These are phyloP conservation scores for Takakia lepidozioides DNA, from an alignment of 225 moss, liverwort and hornwort species.

Conservation along the genomic window DNA sequence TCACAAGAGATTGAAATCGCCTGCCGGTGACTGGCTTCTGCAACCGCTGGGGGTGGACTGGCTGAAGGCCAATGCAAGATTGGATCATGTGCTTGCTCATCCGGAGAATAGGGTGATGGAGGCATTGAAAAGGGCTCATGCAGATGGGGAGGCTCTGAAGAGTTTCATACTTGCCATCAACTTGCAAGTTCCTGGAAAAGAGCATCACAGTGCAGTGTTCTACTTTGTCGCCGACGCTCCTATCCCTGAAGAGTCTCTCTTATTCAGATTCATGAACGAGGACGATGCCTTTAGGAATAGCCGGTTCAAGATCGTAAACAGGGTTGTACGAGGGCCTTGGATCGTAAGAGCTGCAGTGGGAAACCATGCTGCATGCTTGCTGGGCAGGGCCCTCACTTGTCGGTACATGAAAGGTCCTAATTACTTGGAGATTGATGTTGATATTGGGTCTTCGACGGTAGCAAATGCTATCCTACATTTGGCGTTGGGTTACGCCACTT, in stretches of 20 bases:
- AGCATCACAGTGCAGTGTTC: constrained; percentile 72
- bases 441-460: constrained; percentile 65
- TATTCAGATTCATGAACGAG: constrained; percentile 67
- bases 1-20: constrained; percentile 32
- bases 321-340: constrained; percentile 87
- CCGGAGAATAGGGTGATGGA: constrained; percentile 60
- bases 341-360: constrained; percentile 64
- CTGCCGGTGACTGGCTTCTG: constrained; percentile 31
- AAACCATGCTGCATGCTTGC: constrained; percentile 71
- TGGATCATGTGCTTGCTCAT: constrained; percentile 64
- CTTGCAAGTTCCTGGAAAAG: constrained; percentile 80
- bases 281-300: constrained; percentile 81
- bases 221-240: constrained; percentile 71
- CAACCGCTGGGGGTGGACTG: constrained; percentile 70
- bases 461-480: constrained; percentile 83
- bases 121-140: constrained; percentile 25
- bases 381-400: constrained; percentile 71
- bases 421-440: constrained; percentile 81
- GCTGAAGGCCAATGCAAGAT: constrained; percentile 49
- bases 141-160: constrained; percentile 35
- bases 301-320: constrained; percentile 71
- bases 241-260: constrained; percentile 40
- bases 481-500: constrained; percentile 70
- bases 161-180: constrained; percentile 64
- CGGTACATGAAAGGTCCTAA: constrained; percentile 53